These are phyloP conservation scores for Cyclanthera cordifolia DNA, from an alignment of 306 rosid genomes.

Conservation along the genomic window DNA sequence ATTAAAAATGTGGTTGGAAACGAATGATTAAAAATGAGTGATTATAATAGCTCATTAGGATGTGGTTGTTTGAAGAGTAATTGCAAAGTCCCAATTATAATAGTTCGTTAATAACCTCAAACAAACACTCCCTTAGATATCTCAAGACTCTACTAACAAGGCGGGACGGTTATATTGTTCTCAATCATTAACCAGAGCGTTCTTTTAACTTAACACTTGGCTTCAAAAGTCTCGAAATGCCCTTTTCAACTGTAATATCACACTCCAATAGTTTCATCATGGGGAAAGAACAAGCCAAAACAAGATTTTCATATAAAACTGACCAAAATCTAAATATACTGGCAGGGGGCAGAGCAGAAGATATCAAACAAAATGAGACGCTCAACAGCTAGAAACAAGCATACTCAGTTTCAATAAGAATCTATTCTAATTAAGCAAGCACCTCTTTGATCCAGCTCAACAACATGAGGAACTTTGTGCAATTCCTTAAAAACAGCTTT, in stretches of 20 bases:
- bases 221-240: background rate
- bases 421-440: slow-evolving; percentile 10
- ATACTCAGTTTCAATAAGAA: background rate
- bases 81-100: too few relatives aligned
- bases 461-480: slow-evolving; percentile 56
- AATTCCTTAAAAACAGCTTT: slow-evolving; percentile 74
- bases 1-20: too few relatives aligned
- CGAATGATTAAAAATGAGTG: too few relatives aligned
- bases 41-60: too few relatives aligned
- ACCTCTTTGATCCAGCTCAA: slow-evolving; percentile 95
- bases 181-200: background rate
- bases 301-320: background rate
- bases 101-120: too few relatives aligned
- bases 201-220: background rate
- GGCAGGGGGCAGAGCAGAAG: background rate
- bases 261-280: background rate
- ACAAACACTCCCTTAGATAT: too few relatives aligned
- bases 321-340: background rate
- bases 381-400: background rate
- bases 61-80: too few relatives aligned
- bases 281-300: background rate
- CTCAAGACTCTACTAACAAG: too few relatives aligned
- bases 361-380: background rate
- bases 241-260: background rate
- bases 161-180: too few relatives aligned